Base-by-base conservation (phyloP, 495 filamentous ascomycete genomes). In the Hyaloscypha bicolor region DNA sequence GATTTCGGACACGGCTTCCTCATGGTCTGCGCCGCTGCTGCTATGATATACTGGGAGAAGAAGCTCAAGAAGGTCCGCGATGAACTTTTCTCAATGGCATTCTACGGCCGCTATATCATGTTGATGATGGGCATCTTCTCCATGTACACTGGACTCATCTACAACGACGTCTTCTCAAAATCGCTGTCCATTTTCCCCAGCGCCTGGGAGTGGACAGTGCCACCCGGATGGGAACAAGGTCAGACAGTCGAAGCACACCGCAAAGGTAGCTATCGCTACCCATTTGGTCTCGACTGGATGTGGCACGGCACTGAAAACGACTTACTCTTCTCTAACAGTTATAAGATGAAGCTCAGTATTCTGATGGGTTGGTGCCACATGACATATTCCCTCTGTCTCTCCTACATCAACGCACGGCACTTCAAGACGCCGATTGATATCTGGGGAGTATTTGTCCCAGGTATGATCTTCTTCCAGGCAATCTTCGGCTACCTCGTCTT, bases 341-440 rank as follows among this genome's bases (percentile, higher is more conserved):
- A 94, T 86, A 99, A 99, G 88, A 98, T 99, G 95, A 99, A 99
- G 84, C 90, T 99, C 76, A 93, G 91, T 82, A 96, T 99, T 74
- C 81, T 97, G 65, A 82, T 99, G 71, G 95, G 95, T 60, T 99
- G 95, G 95, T 85, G 85, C 67, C 94, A 98, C 79, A 99, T 99
- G 95, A 98, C 95, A 14, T 99, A 95, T 77, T 97, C 96, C 48
- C 87, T 99, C 65, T 92, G 91, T 82, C 87, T 96, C 68, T 92
- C 96, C 45, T 93, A 91, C 76, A 84, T 96, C 82, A 99, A 99
- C 71, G 93, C 93, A 55, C 89, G 91, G 21, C 91, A 97, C 75
- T 99, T 97, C 85, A 94, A 94, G 80, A 90, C 88, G 30, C 90
- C 91, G 61, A 91, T 97, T 71, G 95, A 99, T 75, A 91, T 98